Base-by-base conservation (phyloP, 371 early-diverging fungal genomes). In the Syncephalis plumigaleata region DNA sequence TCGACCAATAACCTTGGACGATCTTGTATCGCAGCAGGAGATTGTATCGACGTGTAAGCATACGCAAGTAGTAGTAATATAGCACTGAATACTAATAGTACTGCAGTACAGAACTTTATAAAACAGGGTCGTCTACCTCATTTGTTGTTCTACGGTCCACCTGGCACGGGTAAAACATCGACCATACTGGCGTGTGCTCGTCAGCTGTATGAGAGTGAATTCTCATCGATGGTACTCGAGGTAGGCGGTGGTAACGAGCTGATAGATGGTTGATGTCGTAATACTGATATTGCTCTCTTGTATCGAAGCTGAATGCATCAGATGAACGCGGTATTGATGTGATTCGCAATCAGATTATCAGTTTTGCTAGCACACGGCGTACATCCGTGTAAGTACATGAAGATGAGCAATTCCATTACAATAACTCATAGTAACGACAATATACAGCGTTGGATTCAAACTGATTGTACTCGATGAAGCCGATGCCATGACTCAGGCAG, bases 251-350 rank as follows among this genome's bases (percentile, higher is more conserved):
- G n/a, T n/a, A n/a, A n/a, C n/a, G n/a, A n/a, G n/a, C n/a, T n/a
- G n/a, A 31, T 31, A 7, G 31, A 4, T 11, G 4, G 31, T 31
- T 31, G 31, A 11, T 9, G 11, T 38, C 2, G 13, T 26, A 42
- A 46, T 43, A 25, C 25, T 20, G 16, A 16, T 9, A 26, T 8
- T 21, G 15, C 16, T 45, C 5, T 39, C 25, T 31, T 24, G 13
- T 23, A 39, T 20, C 44, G 49, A 40, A 91, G 77, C 64, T 98
- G 44, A 99, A 99, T 64, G 98, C 99, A 0, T 94, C 94, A 1
- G 99, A 99, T 59, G 98, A 98, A 55, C 81, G 99, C 54, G 99
- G 99, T 55, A 97, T 99, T 55, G 94, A 93, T 54, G 93, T 92
- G n/a, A 98, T 99, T 15, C 70, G 99, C 17, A 88, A 96, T 44